Base-by-base conservation (phyloP, 495 filamentous ascomycete species). In the Collariella sp. region DNA sequence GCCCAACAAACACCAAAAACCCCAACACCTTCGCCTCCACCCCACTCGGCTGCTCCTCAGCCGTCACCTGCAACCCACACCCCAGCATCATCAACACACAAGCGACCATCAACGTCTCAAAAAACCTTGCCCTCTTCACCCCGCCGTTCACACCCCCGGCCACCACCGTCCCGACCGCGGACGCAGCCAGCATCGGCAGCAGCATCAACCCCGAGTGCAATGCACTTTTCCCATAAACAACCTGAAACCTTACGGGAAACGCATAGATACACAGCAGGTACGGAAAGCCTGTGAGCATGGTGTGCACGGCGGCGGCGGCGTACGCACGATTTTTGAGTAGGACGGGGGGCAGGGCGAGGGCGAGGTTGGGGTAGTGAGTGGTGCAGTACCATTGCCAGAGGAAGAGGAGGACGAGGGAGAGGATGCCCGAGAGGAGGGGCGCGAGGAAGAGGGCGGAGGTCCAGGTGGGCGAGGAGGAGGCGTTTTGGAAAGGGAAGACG, bases 401-500 rank as follows among this genome's bases (percentile, higher is more conserved):
- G 26, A 64, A 77, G 29, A 82, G 71, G 16, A 55, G 38, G 5
- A 65, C n/a, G 61, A 76, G 75, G 47, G 66, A 72, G 46, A 62
- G 11, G 2, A 72, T 55, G 24, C 76, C 76, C 3, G 66, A 10
- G 6, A 71, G 36, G n/a, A 79, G 63, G 1, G 77, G 76, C 1
- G 65, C 68, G 33, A 78, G 58, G 58, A 80, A 76, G 18, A 67
- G 42, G 7, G 71, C 61, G 1, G 66, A 58, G 13, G 56, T 55
- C 76, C 76, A 79, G 42, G 52, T 51, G 19, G 64, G 41, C 11
- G 69, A 65, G 3, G 61, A 59, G 40, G 72, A 66, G 3, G 77
- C 73, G 61, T 81, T 77, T 57, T 85, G 79, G 54, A 86, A 76
- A 2, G 81, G 70, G 43, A 81, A 79, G 16, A 84, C 75, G 6